Base-by-base conservation (phyloP, 2,329 filamentous ascomycete genomes). In the Periglandula ipomoeae region DNA sequence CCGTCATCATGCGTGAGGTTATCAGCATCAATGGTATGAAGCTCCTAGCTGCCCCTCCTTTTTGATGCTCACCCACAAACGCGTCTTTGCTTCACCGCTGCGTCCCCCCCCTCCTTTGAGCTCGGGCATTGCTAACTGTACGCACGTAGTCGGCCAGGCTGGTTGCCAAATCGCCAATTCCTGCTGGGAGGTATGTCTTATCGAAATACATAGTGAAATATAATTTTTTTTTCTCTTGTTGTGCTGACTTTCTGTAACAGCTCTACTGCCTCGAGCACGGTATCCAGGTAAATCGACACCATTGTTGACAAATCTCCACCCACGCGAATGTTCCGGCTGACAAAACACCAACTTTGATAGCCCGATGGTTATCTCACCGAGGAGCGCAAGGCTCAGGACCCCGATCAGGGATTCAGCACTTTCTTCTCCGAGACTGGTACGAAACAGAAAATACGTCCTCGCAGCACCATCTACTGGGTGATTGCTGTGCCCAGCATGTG, bases 121-220 rank as follows among this genome's bases (percentile, higher is more conserved):
- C 20, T 32, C 23, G 32, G 22, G 13, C 20, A 30, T 62, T 73
- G 63, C 79, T 85, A 68, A 86, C 75, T 57, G 59, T 65, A 64
- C 70, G 55, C 62, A 46, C 66, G 66, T 72, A 98, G 93, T 98
- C 81, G 93, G 93, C 76, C 93, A 98, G 83, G 93, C 93, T 71
- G 93, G 93, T 86, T 97, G 93, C 84, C 93, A 98, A 74, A 98
- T 98, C 69, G 93, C 91, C 77, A 98, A 98, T 81, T 93, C 93
- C 64, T 97, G 93, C 84, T 98, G 93, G 93, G 93, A 98, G 89
- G 93, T 98, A 78, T 78, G 88, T 78, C 66, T 35, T 20, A 38
- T 45, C 38, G 20, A 32, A 24, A n/a, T n/a, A n/a, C n/a, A n/a
- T n/a, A n/a, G n/a, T n/a, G n/a, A n/a, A n/a, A n/a, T n/a, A n/a